Conservation (phyloP, 2,329 filamentous ascomycete species). For the Xylariaceae sp. region DNA sequence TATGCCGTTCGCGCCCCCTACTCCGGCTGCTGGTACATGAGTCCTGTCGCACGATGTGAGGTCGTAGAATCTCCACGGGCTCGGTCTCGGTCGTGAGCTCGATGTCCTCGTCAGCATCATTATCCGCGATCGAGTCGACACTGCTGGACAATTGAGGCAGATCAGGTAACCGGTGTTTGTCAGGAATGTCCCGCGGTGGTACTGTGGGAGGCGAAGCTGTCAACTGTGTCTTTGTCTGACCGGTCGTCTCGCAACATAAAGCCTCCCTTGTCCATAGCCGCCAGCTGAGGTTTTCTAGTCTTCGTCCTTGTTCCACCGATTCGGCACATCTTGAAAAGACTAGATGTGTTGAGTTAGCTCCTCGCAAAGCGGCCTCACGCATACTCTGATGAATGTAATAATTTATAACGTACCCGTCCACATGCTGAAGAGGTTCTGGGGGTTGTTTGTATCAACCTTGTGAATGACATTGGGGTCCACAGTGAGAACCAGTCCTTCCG, state of each 20-base stretch:
- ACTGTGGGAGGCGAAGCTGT: conserved; percentile 36
- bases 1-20: conserved; percentile 74
- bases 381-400: neutral
- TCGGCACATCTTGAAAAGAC: conserved; percentile 94
- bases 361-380: conserved; percentile 5
- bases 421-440: conserved; percentile 91
- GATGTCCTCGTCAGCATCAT: conserved; percentile 61
- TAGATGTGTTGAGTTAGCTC: conserved; percentile 39
- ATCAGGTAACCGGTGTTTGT: conserved; percentile 41
- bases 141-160: conserved; percentile 71
- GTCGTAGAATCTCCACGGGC: conserved; percentile 56
- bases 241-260: conserved; percentile 70
- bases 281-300: conserved; percentile 95
- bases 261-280: conserved; percentile 90
- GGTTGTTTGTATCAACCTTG: conserved; percentile 88
- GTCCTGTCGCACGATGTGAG: conserved; percentile 65
- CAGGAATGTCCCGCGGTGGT: conserved; percentile 47
- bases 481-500: conserved; percentile 81
- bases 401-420: conserved; percentile 71
- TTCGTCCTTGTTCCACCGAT: conserved; percentile 85
- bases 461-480: conserved; percentile 89
- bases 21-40: conserved; percentile 66
- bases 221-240: conserved; percentile 45
- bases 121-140: conserved; percentile 68
- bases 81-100: conserved; percentile 52